Evolutionary conservation across 2,329 filamentous ascomycete genomes (phyloP), one percentile per base, ranked within the genome.

Genomic region (Arthrobotrys megalospora): DNA sequence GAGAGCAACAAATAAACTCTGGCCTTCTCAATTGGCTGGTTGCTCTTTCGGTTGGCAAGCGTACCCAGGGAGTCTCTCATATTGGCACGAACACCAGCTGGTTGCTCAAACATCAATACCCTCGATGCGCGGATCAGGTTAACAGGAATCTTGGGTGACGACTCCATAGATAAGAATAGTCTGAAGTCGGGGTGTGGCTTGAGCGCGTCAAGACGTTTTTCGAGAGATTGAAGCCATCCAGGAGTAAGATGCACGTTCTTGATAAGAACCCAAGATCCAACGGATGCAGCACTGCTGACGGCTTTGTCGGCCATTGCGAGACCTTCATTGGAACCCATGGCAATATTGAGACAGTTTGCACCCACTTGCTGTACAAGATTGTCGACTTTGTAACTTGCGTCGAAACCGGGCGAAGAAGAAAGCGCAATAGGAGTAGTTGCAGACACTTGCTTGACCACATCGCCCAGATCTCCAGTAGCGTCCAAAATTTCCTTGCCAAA

Each of bases 331-430:
- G 96, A 98, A 83, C 96, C 96, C 96, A 99, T 99, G 82, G 96
- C 96, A 83, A 99, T 97, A 84, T 97, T 97, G 76, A 94, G 94
- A 86, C 96, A 99, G 68, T 89, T 91, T 64, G 93, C 91, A 76
- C 90, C 89, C 84, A 90, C 91, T 81, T 93, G 90, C 85, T 97
- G 93, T 34, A 98, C 96, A 67, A 99, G 88, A 79, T 91, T 93
- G 84, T 99, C 96, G 77, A 99, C 96, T 87, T 99, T 99, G 90
- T 98, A 99, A 84, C 93, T 97, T 67, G 96, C 96, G 85, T 99
- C 96, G 84, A 99, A 99, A 43, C 96, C 96, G 77, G 95, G 94
- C 82, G 92, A 97, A 5, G 96, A 99, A 82, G 95, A 95, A 41
- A 99, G 89, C 2, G 96, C 92, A 81, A 99, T 92, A 8, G 96